A percentile compares a stretch with the other conserved stretches of the same genome.
phyloP scores from a whole-genome alignment of 352 stramenopile species.

The Thalassiosira ordinaria region DNA sequence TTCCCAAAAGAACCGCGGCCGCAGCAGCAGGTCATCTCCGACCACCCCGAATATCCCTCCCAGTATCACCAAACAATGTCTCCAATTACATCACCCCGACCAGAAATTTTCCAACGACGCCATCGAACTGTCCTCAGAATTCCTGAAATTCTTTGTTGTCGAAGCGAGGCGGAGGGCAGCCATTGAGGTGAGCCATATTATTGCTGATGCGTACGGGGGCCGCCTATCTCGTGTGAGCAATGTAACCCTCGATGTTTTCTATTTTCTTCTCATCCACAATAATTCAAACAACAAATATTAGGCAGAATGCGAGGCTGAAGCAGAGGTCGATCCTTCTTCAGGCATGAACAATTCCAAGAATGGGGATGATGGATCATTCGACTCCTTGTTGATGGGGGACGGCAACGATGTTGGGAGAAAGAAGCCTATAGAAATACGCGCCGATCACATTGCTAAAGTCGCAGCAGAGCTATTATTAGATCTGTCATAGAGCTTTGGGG shows the following conservation, averaged over 20 bases:
- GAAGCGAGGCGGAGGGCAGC: constrained; percentile 56
- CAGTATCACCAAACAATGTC: constrained; percentile 30
- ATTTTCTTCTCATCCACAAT: no score
- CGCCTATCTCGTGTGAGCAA: no score
- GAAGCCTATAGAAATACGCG: constrained; percentile 37
- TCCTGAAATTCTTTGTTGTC: constrained; percentile 67
- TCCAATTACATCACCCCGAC: constrained; percentile 48
- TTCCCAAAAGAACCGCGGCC: constrained; percentile 3
- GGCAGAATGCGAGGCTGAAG: constrained; percentile 47
- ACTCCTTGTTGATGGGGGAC: not conserved
- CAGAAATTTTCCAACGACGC: constrained; percentile 51
- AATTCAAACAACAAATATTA: constrained; percentile 17
- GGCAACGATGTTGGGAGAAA: not conserved
- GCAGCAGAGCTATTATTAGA: constrained; percentile 62
- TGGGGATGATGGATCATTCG: not conserved
- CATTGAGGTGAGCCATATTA: constrained; percentile 49
- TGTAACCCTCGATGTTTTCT: no score
- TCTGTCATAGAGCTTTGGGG: constrained; percentile 37
- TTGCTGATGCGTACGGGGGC: not conserved
- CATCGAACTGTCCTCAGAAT: constrained; percentile 49
- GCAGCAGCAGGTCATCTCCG: not conserved
- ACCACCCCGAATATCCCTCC: constrained; percentile 17
- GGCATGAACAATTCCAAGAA: not conserved
- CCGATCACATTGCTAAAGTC: constrained; percentile 61
- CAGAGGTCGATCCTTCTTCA: not conserved